These are phyloP conservation scores for Hexamita inflata DNA, from an alignment of 208 protist species.

Conservation along the genomic window DNA sequence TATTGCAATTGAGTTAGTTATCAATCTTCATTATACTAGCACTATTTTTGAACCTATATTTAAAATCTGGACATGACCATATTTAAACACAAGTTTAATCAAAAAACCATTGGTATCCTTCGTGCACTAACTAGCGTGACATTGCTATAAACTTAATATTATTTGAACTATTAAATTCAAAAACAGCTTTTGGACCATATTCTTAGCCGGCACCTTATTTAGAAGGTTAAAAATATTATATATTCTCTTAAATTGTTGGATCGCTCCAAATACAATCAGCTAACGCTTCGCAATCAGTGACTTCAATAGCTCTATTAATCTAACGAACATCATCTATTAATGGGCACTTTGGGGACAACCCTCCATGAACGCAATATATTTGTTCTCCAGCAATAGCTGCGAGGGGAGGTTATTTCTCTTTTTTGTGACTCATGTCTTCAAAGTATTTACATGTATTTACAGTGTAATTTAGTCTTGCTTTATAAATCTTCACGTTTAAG, in stretches of 20 bases:
- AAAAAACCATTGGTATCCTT: conserved; percentile 85
- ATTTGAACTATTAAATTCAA: conserved; percentile 27
- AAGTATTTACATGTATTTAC: no score
- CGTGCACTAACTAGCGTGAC: conserved; percentile 30
- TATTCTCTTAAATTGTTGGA: not conserved
- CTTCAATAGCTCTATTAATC: conserved; percentile 14
- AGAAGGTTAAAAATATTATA: conserved; percentile 3
- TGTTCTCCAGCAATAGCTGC: conserved; percentile 18
- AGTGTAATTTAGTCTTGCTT: no score
- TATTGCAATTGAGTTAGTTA: not conserved
- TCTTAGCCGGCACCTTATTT: conserved; percentile 33
- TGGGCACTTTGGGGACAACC: conserved; percentile 29
- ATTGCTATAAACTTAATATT: conserved; percentile 14
- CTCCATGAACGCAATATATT: conserved; percentile 38
- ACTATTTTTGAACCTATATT: conserved; percentile 69
- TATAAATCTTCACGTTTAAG: no score
- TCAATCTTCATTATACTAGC: conserved; percentile 34
- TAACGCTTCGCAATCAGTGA: conserved; percentile 13
- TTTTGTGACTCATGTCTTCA: no score
- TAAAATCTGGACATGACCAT: conserved; percentile 96
- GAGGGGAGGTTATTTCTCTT: no score
- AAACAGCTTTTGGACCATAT: conserved; percentile 19
- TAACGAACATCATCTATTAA: conserved; percentile 33
- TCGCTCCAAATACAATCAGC: conserved; percentile 30
- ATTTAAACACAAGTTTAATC: conserved; percentile 89